Evolutionary conservation across 768 basidiomycete species (phyloP).

Genomic region (Lactifluus echinatus): DNA sequence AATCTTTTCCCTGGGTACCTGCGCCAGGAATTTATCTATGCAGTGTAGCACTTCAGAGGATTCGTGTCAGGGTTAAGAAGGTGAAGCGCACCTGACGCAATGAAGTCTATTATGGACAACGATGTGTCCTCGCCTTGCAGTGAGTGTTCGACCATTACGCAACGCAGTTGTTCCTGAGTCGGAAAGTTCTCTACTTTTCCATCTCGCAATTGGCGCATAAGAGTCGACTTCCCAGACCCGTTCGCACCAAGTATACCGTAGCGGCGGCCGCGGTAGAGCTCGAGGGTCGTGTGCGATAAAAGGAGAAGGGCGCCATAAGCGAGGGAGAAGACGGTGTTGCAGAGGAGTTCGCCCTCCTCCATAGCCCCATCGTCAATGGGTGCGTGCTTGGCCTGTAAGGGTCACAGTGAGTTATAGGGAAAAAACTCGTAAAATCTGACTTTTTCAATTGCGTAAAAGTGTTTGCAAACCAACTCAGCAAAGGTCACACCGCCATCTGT

Average conservation of each 20-base stretch:
- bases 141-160: constrained; percentile 96
- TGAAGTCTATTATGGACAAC: constrained; percentile 78
- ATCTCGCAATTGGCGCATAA: constrained; percentile 91
- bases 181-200: constrained; percentile 97
- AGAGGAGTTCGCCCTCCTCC: constrained; percentile 79
- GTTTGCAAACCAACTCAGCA: constrained; percentile 54
- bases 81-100: constrained; percentile 58
- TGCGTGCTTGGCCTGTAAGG: constrained; percentile 48
- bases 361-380: constrained; percentile 33
- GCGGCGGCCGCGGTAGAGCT: constrained; percentile 80
- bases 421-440: constrained; percentile 23
- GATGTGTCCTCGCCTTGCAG: constrained; percentile 90
- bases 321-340: constrained; percentile 90
- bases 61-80: not conserved
- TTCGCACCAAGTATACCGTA: constrained; percentile 97
- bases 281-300: constrained; percentile 87
- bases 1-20: constrained; percentile 61
- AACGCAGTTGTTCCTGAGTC: constrained; percentile 72
- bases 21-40: constrained; percentile 59
- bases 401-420: not conserved
- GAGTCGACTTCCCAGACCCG: constrained; percentile 91
- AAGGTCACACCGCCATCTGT: constrained; percentile 41
- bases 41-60: not conserved
- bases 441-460: constrained; percentile 73
- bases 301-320: constrained; percentile 93